Percentiles rank a stretch among this genome's conserved stretches.
Conservation (phyloP, 1,284 basidiomycete species). For the Leccinum pachyderme region DNA sequence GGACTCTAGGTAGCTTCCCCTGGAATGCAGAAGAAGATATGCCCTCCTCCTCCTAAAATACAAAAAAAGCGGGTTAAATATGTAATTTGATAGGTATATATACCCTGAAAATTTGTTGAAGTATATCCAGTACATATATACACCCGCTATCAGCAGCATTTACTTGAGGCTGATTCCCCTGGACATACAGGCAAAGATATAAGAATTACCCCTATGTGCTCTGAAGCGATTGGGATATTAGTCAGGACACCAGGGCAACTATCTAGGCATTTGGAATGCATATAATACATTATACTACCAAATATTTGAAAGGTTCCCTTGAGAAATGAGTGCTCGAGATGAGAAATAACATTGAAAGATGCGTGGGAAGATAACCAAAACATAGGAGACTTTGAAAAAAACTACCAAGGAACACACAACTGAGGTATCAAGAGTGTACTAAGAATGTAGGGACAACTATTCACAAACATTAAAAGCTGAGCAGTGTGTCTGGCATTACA, state of each 20-base stretch:
- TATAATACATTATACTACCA: background rate
- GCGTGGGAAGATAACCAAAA: background rate
- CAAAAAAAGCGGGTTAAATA: background rate
- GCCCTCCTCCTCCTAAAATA: background rate
- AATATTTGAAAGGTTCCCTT: background rate
- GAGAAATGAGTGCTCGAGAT: background rate
- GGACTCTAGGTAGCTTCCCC: background rate
- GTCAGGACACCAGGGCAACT: background rate
- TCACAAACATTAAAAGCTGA: background rate
- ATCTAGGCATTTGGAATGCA: background rate
- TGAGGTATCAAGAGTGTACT: background rate
- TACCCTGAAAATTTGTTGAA: no score
- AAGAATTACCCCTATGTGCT: background rate
- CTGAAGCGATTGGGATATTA: background rate
- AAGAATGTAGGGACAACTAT: background rate
- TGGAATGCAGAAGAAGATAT: background rate
- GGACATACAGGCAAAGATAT: background rate
- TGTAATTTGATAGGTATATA: background rate
- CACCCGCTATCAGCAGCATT: no score
- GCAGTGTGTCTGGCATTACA: no score
- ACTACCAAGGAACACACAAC: background rate
- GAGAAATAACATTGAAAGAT: background rate
- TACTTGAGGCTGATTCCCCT: background rate
- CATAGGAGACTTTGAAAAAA: background rate
- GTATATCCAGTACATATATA: background rate